Conservation (phyloP, 2,329 filamentous ascomycete genomes). For the Ascochyta lentis region DNA sequence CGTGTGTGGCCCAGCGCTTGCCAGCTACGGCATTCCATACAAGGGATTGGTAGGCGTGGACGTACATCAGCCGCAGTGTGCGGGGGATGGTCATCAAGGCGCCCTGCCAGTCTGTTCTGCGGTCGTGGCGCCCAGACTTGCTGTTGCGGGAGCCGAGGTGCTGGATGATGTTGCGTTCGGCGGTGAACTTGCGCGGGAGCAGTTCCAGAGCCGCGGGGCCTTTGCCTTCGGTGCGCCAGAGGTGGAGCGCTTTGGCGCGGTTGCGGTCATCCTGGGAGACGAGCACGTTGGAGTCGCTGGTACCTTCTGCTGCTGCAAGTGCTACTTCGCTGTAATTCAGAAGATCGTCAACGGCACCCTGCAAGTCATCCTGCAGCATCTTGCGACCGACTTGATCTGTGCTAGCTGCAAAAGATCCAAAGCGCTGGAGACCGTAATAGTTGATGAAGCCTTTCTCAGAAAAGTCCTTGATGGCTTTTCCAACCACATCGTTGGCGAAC, state of each 20-base stretch:
- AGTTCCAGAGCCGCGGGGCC: slow-evolving; percentile 66
- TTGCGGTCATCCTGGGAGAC: slow-evolving; percentile 77
- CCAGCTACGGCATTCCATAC: slow-evolving; percentile 91
- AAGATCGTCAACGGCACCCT: slow-evolving; percentile 79
- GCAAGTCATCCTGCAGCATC: slow-evolving; percentile 81
- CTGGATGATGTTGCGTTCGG: slow-evolving; percentile 79
- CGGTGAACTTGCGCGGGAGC: slow-evolving; percentile 81
- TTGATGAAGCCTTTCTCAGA: slow-evolving; percentile 86
- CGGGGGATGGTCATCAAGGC: slow-evolving; percentile 81
- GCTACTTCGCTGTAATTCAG: slow-evolving; percentile 73
- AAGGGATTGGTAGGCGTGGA: slow-evolving; percentile 93
- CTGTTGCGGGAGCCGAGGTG: slow-evolving; percentile 65
- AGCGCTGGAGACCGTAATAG: slow-evolving; percentile 97
- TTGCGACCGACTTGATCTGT: slow-evolving; percentile 86
- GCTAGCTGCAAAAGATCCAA: slow-evolving; percentile 84
- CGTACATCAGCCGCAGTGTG: slow-evolving; percentile 88
- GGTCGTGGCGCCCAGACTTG: slow-evolving; percentile 54
- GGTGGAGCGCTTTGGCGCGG: slow-evolving; percentile 78
- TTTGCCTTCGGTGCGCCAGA: slow-evolving; percentile 70
- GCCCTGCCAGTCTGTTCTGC: slow-evolving; percentile 75
- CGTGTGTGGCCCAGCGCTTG: slow-evolving; percentile 78
- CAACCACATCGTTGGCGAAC: slow-evolving; percentile 60
- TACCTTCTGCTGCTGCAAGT: slow-evolving; percentile 60
- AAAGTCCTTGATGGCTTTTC: slow-evolving; percentile 70
- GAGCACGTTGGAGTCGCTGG: slow-evolving; percentile 49